Conservation (phyloP, 2,329 filamentous ascomycete genomes). For the Sphaerostilbella broomeana region DNA sequence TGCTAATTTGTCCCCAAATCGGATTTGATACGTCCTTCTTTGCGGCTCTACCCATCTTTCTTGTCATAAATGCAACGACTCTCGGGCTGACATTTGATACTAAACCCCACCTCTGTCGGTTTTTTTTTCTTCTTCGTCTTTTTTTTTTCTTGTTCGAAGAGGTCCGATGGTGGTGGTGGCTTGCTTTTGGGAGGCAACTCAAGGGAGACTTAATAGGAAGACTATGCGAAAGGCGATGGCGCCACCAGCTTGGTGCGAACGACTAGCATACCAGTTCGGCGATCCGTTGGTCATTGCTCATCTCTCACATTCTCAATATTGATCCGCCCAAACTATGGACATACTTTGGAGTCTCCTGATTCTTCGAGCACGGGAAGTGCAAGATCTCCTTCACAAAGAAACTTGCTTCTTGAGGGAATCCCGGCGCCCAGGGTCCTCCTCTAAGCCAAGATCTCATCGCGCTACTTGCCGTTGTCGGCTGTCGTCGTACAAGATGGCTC, state of each 20-base stretch:
- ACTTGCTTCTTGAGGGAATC: too few species aligned
- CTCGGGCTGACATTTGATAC: neutral
- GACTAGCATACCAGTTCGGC: conserved; percentile 17
- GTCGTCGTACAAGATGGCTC: too few species aligned
- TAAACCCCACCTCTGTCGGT: neutral
- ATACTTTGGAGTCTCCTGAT: neutral
- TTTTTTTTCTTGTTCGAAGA: too few species aligned
- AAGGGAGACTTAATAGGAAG: conserved; percentile 7
- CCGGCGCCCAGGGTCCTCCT: too few species aligned
- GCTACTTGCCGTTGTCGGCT: too few species aligned
- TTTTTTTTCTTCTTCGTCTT: conserved; percentile 1
- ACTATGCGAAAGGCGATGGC: conserved; percentile 8
- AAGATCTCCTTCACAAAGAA: too few species aligned
- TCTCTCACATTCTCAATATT: conserved; percentile 16
- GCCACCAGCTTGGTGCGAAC: conserved; percentile 9
- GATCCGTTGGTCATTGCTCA: conserved; percentile 16
- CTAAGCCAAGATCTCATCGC: too few species aligned
- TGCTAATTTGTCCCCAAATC: too few species aligned
- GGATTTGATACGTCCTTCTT: neutral
- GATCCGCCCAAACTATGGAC: too few species aligned
- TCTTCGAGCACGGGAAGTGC: too few species aligned
- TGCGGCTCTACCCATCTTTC: neutral
- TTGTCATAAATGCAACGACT: neutral
- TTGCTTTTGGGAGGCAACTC: conserved; percentile 7
- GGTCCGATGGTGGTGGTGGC: conserved; percentile 2